Conservation (phyloP, 768 basidiomycete genomes). For the Lentinula sp. region DNA sequence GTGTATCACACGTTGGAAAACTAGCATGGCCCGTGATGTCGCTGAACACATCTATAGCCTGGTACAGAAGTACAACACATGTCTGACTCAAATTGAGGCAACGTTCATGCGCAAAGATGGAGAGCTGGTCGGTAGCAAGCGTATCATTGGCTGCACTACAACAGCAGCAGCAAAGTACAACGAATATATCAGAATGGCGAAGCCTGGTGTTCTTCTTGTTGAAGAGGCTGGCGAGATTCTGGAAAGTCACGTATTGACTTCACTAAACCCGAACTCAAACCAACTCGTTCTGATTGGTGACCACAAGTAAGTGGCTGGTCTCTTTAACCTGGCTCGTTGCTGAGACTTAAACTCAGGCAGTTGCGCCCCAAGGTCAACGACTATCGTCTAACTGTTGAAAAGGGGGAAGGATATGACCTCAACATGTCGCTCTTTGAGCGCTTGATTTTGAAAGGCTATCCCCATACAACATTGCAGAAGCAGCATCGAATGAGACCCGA, state of each 20-base stretch:
- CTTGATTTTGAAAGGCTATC: constrained; percentile 56
- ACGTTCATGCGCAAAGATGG: constrained; percentile 27
- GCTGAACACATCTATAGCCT: constrained; percentile 26
- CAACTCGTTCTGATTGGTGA: constrained; percentile 68
- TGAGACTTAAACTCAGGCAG: constrained; percentile 35
- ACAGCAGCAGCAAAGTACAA: constrained; percentile 62
- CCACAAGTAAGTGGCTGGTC: constrained; percentile 50
- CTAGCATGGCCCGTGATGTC: constrained; percentile 25
- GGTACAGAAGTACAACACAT: constrained; percentile 32
- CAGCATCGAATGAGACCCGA: constrained; percentile 78
- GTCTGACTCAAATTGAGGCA: constrained; percentile 27
- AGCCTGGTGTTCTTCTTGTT: constrained; percentile 51
- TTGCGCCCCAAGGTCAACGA: constrained; percentile 68
- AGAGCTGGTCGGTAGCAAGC: constrained; percentile 33
- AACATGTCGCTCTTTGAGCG: constrained; percentile 68
- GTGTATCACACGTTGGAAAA: constrained; percentile 25
- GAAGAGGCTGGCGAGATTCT: constrained; percentile 74
- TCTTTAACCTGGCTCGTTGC: background rate
- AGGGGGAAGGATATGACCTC: constrained; percentile 59
- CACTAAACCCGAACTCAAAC: constrained; percentile 36
- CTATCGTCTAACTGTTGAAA: constrained; percentile 61
- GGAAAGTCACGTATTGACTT: constrained; percentile 60
- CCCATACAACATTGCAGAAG: constrained; percentile 45
- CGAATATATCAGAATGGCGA: constrained; percentile 35
- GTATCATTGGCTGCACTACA: constrained; percentile 65